Percentiles rank a stretch among this genome's conserved stretches.
phyloP scores from a whole-genome alignment of 2,329 filamentous ascomycete genomes.

The Colletotrichum limetticola region DNA sequence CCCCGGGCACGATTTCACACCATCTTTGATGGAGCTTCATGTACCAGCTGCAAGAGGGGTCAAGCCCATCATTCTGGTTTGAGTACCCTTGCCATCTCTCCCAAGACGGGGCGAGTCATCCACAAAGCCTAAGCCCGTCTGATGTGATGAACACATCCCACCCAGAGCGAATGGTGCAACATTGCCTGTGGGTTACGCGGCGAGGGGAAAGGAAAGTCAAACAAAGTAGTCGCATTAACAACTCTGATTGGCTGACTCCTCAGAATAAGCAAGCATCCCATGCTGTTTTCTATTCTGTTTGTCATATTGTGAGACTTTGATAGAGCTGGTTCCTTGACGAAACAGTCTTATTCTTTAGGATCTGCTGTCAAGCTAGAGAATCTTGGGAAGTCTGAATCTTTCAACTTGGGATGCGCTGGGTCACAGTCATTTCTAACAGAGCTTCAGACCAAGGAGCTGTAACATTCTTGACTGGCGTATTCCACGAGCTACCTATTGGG shows the following conservation, averaged over 20 bases:
- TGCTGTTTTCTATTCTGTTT: not conserved
- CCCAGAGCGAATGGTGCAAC: not conserved
- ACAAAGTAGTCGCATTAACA: not conserved
- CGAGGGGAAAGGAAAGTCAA: not conserved
- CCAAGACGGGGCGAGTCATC: constrained; percentile 22
- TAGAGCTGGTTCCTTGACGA: constrained; percentile 9
- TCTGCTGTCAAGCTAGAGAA: not conserved
- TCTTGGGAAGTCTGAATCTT: not conserved
- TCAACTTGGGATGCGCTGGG: not conserved
- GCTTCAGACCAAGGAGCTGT: not conserved
- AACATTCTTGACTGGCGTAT: not conserved
- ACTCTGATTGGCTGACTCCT: not conserved
- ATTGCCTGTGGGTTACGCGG: not conserved
- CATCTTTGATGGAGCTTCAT: not conserved
- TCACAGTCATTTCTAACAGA: not conserved
- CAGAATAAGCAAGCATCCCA: not conserved
- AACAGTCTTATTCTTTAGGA: not conserved
- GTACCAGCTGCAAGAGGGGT: too few relatives aligned
- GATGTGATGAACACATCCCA: not conserved
- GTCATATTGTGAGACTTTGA: not conserved
- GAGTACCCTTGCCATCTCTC: not conserved
- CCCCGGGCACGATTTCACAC: too few relatives aligned
- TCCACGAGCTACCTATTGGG: not conserved
- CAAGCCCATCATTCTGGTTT: not conserved
- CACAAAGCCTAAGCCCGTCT: constrained; percentile 1